Evolutionary conservation across 371 early-diverging fungal genomes (phyloP), one percentile per base, ranked within the genome.

Genomic region (Chytridium lagenaria): DNA sequence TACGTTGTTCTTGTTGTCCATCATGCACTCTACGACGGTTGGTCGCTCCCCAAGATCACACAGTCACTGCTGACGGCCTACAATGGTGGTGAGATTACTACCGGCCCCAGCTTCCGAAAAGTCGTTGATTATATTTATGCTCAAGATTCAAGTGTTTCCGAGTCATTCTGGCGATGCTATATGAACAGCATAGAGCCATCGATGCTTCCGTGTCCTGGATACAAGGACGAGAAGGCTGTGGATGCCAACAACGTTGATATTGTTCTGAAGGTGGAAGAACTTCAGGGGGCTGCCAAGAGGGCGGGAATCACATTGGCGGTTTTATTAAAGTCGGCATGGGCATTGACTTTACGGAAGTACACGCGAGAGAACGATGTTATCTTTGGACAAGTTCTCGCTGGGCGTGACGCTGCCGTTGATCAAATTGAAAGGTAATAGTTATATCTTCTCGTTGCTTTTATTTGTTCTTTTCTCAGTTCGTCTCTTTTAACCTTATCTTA

Each of bases 11-110:
- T 77, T 31, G 71, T 75, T n/a, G 70, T 76, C 26, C 78, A 80
- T 61, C 80, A 80, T 59, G 78, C 76, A 0, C 23, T 78, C 2
- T 76, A 67, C 44, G 81, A 80, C 59, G 81, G 78, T 5, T 70
- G 64, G 70, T 70, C 65, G n/a, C 7, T 77, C 5, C 64, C 57
- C 1, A 26, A 72, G 22, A 31, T 75, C n/a, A 33, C 40, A 5
- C 33, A 33, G 1, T 77, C 74, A 26, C 39, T 80, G 0, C 31
- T 57, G 26, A 26, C 31, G 15, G 16, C 40, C 19, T 67, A 38
- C 39, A n/a, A 33, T 3, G 70, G 67, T 26, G 10, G 49, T 3
- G n/a, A 28, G 30, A 7, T 57, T 5, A 10, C 22, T 40, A 59
- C 33, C 57, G 33, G 50, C 16, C 57, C 26, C 26, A 44, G n/a